Evolutionary conservation across 108 stramenopile genomes (phyloP).

Genomic region (Fragilaria radians): DNA sequence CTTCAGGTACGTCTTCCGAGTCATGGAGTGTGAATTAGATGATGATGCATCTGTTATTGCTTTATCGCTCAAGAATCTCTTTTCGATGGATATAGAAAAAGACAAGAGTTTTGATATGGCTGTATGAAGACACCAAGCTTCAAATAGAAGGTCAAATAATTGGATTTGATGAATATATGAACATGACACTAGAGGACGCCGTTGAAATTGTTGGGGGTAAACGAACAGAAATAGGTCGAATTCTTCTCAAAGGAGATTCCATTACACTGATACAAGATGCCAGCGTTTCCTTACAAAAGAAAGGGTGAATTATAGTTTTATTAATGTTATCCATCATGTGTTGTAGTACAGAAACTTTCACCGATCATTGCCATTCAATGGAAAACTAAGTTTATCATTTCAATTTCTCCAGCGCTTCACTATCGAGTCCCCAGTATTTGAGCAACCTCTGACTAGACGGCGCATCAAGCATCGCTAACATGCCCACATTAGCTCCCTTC

Average conservation of each 20-base stretch:
- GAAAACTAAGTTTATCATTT: no score
- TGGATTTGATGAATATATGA: conserved; percentile 96
- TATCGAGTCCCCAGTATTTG: no score
- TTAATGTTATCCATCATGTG: no score
- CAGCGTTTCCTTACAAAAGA: conserved; percentile 34
- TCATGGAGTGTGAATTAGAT: conserved; percentile 7
- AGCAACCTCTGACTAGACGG: conserved; percentile 11
- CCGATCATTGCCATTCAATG: no score
- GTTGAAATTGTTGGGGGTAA: conserved; percentile 80
- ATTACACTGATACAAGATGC: conserved; percentile 94
- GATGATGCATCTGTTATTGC: background rate
- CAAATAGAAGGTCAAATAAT: conserved; percentile 97
- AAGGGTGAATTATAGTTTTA: conserved; percentile 18
- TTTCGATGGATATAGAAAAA: conserved; percentile 49
- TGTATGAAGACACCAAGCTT: conserved; percentile 96
- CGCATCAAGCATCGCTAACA: conserved; percentile 43
- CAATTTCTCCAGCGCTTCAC: no score
- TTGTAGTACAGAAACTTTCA: no score
- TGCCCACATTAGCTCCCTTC: conserved; percentile 52
- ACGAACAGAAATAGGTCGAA: conserved; percentile 76
- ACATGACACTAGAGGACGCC: conserved; percentile 94
- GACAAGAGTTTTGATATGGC: conserved; percentile 92
- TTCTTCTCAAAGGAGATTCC: conserved; percentile 97
- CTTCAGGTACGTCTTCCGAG: conserved; percentile 66
- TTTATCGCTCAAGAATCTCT: conserved; percentile 5